A percentile compares a stretch with the other conserved stretches of the same genome.
phyloP scores from a whole-genome alignment of 2,329 filamentous ascomycete species.

The Orbilia brochopaga region DNA sequence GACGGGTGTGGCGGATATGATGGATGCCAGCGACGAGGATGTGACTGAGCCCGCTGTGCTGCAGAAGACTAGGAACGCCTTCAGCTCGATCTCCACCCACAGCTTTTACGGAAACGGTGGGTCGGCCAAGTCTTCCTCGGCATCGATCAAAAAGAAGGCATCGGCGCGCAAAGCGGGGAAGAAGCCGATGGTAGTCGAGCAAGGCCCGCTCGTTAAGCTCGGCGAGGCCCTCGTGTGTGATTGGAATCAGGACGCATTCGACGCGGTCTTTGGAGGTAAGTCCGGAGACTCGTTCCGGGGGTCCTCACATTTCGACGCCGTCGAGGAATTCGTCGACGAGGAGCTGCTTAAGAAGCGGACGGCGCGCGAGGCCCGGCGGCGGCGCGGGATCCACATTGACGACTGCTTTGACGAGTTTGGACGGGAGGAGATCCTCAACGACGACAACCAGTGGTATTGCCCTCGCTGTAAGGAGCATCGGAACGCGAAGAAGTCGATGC shows the following conservation, averaged over 20 bases:
- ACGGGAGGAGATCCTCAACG: slow-evolving; percentile 88
- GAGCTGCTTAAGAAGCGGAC: slow-evolving; percentile 70
- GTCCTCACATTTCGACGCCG: slow-evolving; percentile 32
- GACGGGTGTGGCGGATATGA: slow-evolving; percentile 59
- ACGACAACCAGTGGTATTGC: slow-evolving; percentile 97
- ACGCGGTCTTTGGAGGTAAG: slow-evolving; percentile 69
- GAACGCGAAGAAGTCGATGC: slow-evolving; percentile 92
- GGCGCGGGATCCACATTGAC: slow-evolving; percentile 79
- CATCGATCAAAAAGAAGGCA: slow-evolving; percentile 20
- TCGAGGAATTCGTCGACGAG: slow-evolving; percentile 64
- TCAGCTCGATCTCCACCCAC: slow-evolving; percentile 18
- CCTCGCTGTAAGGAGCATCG: slow-evolving; percentile 92
- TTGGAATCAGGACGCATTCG: slow-evolving; percentile 75
- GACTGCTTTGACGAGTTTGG: slow-evolving; percentile 95
- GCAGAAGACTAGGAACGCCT: slow-evolving; percentile 10
- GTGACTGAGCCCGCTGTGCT: slow-evolving; percentile 24
- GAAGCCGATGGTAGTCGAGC: slow-evolving; percentile 12
- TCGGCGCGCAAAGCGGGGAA: slow-evolving; percentile 30
- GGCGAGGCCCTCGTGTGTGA: slow-evolving; percentile 87
- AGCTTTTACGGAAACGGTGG: slow-evolving; percentile 43
- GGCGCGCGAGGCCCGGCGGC: slow-evolving; percentile 69
- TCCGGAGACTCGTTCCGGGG: slow-evolving; percentile 56
- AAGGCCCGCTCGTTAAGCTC: slow-evolving; percentile 73
- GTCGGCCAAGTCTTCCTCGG: slow-evolving; percentile 5
- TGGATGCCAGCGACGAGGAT: slow-evolving; percentile 60